Base-by-base conservation (phyloP, 1,284 basidiomycete species). In the Ceratobasidium sp. region DNA sequence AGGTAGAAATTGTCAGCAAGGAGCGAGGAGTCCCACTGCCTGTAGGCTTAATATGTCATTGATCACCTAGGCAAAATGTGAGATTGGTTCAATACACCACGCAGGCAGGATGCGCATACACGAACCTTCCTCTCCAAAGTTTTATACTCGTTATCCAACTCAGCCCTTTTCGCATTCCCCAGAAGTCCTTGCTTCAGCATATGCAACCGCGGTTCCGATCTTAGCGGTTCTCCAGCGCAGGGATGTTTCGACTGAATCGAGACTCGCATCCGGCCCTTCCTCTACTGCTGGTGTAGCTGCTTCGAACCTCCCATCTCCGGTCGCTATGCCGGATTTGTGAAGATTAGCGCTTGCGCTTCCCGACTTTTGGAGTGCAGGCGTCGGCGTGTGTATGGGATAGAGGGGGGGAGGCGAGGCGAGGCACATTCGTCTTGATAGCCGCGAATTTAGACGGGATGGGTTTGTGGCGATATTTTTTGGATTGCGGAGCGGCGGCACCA, bases 371-470 rank as follows among this genome's bases (percentile, higher is more conserved):
- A 80, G 75, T 22, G 76, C 27, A 22, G 84, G 78, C 5, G 78
- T 81, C 15, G 87, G 84, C 0, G 85, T 81, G 3, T 87, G 84
- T 0, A 86, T 83, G 1, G n/a, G n/a, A n/a, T n/a, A n/a, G 4
- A 89, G 86, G 5, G 87, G 84, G 4, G 90, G 88, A 0, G 90
- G 86, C 9, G 91, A 88, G 0, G 90, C 89, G 0, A 91, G 89
- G 89, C 9, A 87, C 87, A 79, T 95, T 95, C 5, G 93, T 94
- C 87, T 93, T 96, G 82, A 97, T 96, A 4, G 94, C 95, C 0
- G 95, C 93, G 82, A 98, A 98, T 82, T 98, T 98, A 71, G 96
- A 96, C 78, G 96, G 94, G 95, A 98, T 98, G 7, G 96, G 94
- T 82, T 96, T 97, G 84, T 97, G 97, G 75, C 92, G 86, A 81